Conservation (phyloP, 2,329 filamentous ascomycete genomes). For the Exophiala aquamarina region DNA sequence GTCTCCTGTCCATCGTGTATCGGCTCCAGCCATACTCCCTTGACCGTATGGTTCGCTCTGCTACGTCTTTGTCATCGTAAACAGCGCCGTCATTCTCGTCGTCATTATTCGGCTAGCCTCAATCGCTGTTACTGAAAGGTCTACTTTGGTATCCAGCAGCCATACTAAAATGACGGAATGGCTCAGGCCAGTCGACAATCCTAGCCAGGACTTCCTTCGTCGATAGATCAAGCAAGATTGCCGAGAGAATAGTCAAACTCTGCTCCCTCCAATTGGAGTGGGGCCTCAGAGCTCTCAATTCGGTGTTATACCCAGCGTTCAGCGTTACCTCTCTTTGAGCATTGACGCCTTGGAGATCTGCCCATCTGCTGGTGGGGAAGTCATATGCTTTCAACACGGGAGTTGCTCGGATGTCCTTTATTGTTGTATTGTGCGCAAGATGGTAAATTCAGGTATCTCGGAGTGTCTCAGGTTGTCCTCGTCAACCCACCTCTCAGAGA, state of each 20-base stretch:
- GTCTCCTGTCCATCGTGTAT: constrained; percentile 43
- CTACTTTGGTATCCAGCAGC: constrained; percentile 25
- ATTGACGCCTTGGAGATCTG: background rate
- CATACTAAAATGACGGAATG: constrained; percentile 58
- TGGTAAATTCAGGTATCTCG: background rate
- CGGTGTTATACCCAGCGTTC: constrained; percentile 7
- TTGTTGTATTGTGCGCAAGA: constrained; percentile 5
- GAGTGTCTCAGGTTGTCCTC: constrained; percentile 2
- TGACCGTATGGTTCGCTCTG: constrained; percentile 52
- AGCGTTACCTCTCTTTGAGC: constrained; percentile 1
- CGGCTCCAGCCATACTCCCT: constrained; percentile 53
- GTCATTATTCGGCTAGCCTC: constrained; percentile 38
- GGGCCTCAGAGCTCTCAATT: background rate
- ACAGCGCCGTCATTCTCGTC: constrained; percentile 2
- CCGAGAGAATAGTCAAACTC: constrained; percentile 9
- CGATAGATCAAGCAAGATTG: constrained; percentile 20
- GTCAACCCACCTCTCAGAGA: constrained; percentile 47
- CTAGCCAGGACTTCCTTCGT: constrained; percentile 49
- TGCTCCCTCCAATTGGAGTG: constrained; percentile 8
- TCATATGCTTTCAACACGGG: constrained; percentile 3
- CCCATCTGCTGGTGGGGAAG: background rate
- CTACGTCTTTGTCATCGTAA: constrained; percentile 40
- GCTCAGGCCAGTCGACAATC: constrained; percentile 60
- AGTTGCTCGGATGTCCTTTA: background rate
- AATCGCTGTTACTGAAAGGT: background rate